phyloP scores from a whole-genome alignment of 2,329 filamentous ascomycete genomes.

The Talaromyces sp. region DNA sequence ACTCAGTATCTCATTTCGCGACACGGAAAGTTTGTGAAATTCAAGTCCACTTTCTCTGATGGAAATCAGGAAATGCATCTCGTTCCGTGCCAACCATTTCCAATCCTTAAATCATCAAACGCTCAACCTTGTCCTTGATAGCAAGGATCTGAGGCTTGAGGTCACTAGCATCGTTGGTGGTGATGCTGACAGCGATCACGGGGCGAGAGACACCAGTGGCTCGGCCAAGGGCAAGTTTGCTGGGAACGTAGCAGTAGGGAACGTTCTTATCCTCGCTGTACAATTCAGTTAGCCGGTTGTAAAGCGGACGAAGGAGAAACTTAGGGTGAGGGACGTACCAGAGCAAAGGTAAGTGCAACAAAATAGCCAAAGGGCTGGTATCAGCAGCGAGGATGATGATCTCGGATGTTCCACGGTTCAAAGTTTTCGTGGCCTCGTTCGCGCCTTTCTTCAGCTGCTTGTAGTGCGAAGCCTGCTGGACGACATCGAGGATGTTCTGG shows the following conservation, averaged over 20 bases:
- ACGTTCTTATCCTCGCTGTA: slow-evolving; percentile 67
- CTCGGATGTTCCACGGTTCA: slow-evolving; percentile 88
- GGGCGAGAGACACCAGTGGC: slow-evolving; percentile 85
- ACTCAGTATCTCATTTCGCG: not conserved
- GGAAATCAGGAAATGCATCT: not conserved
- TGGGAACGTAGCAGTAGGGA: slow-evolving; percentile 69
- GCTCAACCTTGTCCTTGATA: slow-evolving; percentile 93
- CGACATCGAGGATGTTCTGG: slow-evolving; percentile 77
- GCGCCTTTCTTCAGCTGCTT: slow-evolving; percentile 84
- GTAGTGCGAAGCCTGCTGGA: slow-evolving; percentile 64
- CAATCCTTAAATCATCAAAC: slow-evolving; percentile 75
- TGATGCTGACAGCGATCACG: slow-evolving; percentile 85
- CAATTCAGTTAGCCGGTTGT: not conserved
- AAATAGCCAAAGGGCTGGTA: slow-evolving; percentile 79
- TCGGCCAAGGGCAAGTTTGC: slow-evolving; percentile 78
- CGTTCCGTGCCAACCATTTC: not conserved
- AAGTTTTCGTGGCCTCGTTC: slow-evolving; percentile 81
- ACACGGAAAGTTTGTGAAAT: not conserved
- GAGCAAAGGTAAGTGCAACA: slow-evolving; percentile 84
- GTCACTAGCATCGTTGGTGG: slow-evolving; percentile 86
- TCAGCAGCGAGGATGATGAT: slow-evolving; percentile 83
- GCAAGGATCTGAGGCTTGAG: slow-evolving; percentile 81
- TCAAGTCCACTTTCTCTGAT: not conserved
- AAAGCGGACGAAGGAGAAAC: too few relatives aligned
- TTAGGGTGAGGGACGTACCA: not conserved